These are phyloP conservation scores for Xylariaceae sp. DNA, from an alignment of 2,329 filamentous ascomycete genomes.

Conservation along the genomic window DNA sequence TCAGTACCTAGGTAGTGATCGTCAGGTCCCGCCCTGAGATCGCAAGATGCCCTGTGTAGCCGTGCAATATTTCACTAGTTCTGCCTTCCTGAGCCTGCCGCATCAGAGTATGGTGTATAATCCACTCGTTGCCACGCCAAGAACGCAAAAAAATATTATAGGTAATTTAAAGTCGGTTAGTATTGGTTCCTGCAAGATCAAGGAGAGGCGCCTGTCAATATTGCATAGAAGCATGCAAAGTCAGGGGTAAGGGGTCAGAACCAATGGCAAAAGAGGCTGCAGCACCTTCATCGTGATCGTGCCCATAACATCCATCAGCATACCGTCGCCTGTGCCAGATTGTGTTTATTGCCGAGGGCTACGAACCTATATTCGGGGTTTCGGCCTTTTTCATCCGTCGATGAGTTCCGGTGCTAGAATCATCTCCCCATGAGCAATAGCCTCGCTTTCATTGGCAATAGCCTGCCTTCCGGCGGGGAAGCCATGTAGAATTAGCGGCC, in stretches of 20 bases:
- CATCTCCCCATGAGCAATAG: conserved; percentile 13
- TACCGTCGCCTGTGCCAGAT: not conserved
- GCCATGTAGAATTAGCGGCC: conserved; percentile 6
- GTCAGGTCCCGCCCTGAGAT: conserved; percentile 13
- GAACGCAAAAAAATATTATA: not conserved
- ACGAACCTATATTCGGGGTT: conserved; percentile 5
- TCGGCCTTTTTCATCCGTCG: conserved; percentile 16
- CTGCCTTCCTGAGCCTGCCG: not conserved
- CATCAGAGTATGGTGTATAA: conserved; percentile 15
- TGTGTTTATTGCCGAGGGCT: conserved; percentile 1
- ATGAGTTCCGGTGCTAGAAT: conserved; percentile 2
- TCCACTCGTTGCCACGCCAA: conserved; percentile 4
- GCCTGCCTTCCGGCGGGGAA: conserved; percentile 4
- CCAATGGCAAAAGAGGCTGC: conserved; percentile 18
- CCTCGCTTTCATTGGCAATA: not conserved
- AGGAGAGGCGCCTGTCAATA: conserved; percentile 16
- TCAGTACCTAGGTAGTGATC: conserved; percentile 25
- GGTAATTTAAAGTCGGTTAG: not conserved
- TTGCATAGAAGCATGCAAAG: conserved; percentile 19
- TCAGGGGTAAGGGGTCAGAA: conserved; percentile 8
- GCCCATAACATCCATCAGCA: not conserved
- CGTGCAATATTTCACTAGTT: not conserved
- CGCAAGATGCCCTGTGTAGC: too few species aligned
- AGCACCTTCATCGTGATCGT: conserved; percentile 8
- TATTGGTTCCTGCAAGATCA: conserved; percentile 2